phyloP scores from a whole-genome alignment of 345 rosid genomes.

The Hibiscus syriacus region DNA sequence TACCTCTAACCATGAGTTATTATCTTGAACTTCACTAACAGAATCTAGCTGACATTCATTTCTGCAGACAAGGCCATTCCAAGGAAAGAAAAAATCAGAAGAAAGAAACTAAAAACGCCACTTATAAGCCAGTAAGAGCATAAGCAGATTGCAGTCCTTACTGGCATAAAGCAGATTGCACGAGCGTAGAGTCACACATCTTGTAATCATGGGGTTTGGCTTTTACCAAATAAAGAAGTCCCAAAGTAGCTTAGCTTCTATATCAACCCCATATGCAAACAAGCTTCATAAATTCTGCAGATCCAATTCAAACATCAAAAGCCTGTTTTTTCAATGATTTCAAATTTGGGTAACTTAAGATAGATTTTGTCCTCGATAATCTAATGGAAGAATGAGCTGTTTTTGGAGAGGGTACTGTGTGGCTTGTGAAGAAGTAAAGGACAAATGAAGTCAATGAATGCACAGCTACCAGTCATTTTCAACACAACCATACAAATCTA shows the following conservation, averaged over 20 bases:
- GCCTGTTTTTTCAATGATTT: neutral
- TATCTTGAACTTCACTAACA: slow-evolving; percentile 17
- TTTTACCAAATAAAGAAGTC: slow-evolving; percentile 27
- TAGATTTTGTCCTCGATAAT: slow-evolving; percentile 3
- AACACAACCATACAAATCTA: slow-evolving; percentile 29
- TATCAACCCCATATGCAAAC: slow-evolving; percentile 30
- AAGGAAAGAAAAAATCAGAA: slow-evolving; percentile 11
- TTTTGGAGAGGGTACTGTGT: slow-evolving; percentile 27
- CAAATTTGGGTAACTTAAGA: slow-evolving; percentile 7
- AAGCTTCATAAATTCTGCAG: slow-evolving; percentile 26
- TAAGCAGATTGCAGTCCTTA: slow-evolving; percentile 17
- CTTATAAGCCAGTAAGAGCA: slow-evolving; percentile 11
- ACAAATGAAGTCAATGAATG: slow-evolving; percentile 40
- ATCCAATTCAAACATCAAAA: slow-evolving; percentile 24
- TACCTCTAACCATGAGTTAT: slow-evolving; percentile 34
- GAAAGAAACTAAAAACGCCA: slow-evolving; percentile 1
- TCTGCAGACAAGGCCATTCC: slow-evolving; percentile 28
- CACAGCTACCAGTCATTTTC: slow-evolving; percentile 50
- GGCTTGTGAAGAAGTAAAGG: slow-evolving; percentile 54
- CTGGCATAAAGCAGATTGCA: slow-evolving; percentile 33
- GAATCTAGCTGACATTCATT: slow-evolving; percentile 24
- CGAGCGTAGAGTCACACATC: slow-evolving; percentile 52
- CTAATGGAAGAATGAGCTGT: neutral
- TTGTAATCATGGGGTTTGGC: slow-evolving; percentile 30
- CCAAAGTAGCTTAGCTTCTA: slow-evolving; percentile 24